phyloP scores from a whole-genome alignment of 2,329 filamentous ascomycete genomes.

The Phyllosticta citrichinensis region DNA sequence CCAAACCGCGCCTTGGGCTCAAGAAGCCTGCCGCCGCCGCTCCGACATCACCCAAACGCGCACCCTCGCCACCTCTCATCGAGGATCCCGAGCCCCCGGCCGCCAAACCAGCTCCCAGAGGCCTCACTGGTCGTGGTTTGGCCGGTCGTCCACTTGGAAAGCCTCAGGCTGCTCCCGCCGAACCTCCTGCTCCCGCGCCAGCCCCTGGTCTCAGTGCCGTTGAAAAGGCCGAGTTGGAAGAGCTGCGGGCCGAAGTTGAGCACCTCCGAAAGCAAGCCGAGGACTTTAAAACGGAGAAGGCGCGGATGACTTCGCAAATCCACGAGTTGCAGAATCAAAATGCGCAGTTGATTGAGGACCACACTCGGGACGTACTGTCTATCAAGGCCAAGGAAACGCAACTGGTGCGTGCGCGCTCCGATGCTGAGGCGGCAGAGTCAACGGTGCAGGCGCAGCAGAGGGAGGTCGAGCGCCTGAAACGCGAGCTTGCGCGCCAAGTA shows the following conservation, averaged over 20 bases:
- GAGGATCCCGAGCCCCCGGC: slow-evolving; percentile 43
- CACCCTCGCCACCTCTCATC: slow-evolving; percentile 40
- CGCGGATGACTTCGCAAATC: slow-evolving; percentile 74
- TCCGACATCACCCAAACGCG: slow-evolving; percentile 11
- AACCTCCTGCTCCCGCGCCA: slow-evolving; percentile 42
- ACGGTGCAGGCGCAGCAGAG: slow-evolving; percentile 73
- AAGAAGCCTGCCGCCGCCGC: slow-evolving; percentile 28
- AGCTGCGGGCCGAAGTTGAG: slow-evolving; percentile 76
- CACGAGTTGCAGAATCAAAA: slow-evolving; percentile 96
- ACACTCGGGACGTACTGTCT: slow-evolving; percentile 86
- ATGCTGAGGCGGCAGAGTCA: slow-evolving; percentile 80
- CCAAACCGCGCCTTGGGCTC: slow-evolving; percentile 25
- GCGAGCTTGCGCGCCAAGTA: slow-evolving; percentile 54
- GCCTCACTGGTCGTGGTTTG: slow-evolving; percentile 63
- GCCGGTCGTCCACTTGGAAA: slow-evolving; percentile 79
- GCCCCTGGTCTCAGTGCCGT: slow-evolving; percentile 56
- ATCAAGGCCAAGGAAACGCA: slow-evolving; percentile 99
- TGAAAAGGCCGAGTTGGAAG: slow-evolving; percentile 89
- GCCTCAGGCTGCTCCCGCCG: slow-evolving; percentile 33
- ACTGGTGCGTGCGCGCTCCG: slow-evolving; percentile 79
- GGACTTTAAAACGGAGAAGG: slow-evolving; percentile 71
- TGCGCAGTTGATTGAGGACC: slow-evolving; percentile 90
- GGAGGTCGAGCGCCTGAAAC: slow-evolving; percentile 88
- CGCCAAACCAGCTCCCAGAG: slow-evolving; percentile 45
- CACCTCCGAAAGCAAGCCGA: slow-evolving; percentile 64